Conservation (phyloP, 495 filamentous ascomycete genomes). For the Trichoderma gamsii region DNA sequence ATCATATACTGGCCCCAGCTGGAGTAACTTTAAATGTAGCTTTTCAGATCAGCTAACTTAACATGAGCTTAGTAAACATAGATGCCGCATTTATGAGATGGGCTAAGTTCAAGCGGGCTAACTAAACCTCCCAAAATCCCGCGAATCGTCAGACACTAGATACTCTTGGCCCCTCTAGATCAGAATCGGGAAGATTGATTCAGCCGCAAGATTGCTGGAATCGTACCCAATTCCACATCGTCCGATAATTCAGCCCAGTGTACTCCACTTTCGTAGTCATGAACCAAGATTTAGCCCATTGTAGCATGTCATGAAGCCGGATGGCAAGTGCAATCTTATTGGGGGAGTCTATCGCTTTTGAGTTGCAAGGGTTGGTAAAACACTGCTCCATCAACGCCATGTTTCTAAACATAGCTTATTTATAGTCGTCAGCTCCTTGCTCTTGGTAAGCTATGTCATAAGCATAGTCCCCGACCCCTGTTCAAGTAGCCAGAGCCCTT, state of each 20-base stretch:
- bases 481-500: neutral
- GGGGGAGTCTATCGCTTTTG: neutral
- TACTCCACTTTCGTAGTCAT: neutral
- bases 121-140: neutral
- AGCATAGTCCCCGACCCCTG: neutral
- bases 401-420: neutral
- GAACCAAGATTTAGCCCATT: neutral
- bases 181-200: neutral
- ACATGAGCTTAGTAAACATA: too few relatives aligned
- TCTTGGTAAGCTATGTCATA: neutral
- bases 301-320: neutral
- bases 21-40: too few relatives aligned
- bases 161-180: neutral
- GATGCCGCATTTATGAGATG: neutral
- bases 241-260: neutral
- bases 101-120: neutral
- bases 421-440: neutral
- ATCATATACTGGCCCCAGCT: too few relatives aligned
- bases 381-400: neutral
- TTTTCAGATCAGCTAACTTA: too few relatives aligned
- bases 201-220: neutral
- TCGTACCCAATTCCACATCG: neutral
- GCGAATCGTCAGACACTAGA: neutral
- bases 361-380: neutral
- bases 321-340: neutral